A percentile compares a stretch with the other conserved stretches of the same genome.
phyloP scores from a whole-genome alignment of 106 monocot genomes.

The Acorus calamus region DNA sequence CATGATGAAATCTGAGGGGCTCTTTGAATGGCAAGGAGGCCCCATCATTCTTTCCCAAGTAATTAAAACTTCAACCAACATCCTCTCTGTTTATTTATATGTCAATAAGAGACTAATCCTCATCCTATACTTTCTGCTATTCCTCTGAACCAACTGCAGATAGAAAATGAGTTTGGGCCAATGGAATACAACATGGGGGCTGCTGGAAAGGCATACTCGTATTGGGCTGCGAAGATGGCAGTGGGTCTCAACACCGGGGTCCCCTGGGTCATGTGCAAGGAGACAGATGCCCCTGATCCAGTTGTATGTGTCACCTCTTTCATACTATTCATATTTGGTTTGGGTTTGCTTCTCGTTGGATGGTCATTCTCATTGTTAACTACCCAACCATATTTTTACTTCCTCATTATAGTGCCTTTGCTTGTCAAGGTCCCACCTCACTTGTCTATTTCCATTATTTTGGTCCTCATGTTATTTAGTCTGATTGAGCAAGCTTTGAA shows the following conservation, averaged over 20 bases:
- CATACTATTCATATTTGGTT: neutral
- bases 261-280: conserved; percentile 98
- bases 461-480: too few species aligned
- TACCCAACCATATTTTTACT: too few species aligned
- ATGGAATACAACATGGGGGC: conserved; percentile 59
- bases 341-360: neutral
- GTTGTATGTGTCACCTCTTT: conserved; percentile 38
- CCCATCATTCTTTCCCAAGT: conserved; percentile 93
- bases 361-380: too few species aligned
- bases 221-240: conserved; percentile 90
- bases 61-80: neutral
- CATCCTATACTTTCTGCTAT: neutral
- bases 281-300: conserved; percentile 93
- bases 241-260: conserved; percentile 60
- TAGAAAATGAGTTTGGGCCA: conserved; percentile 91
- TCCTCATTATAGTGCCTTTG: too few species aligned
- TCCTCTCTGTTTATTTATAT: neutral
- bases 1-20: conserved; percentile 82
- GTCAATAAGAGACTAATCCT: neutral
- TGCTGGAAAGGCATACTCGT: conserved; percentile 49
- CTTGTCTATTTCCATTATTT: neutral
- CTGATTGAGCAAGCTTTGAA: too few species aligned
- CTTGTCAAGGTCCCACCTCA: too few species aligned
- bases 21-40: conserved; percentile 82
- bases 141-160: conserved; percentile 23